phyloP scores from a whole-genome alignment of 2,329 filamentous ascomycete genomes.

The Eurotiales sp. region DNA sequence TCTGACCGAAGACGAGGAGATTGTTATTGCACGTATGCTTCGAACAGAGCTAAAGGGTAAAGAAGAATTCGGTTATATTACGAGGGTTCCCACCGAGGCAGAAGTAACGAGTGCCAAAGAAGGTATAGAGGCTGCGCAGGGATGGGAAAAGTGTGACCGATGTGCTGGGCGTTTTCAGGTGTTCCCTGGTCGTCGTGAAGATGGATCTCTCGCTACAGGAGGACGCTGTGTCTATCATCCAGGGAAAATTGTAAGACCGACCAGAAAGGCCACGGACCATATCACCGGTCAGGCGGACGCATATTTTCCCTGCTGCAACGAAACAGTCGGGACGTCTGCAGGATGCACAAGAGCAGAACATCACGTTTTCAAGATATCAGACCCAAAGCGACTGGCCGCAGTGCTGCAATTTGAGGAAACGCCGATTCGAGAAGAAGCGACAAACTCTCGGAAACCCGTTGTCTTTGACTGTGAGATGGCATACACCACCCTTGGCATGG shows the following conservation, averaged over 20 bases:
- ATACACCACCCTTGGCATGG: constrained; percentile 82
- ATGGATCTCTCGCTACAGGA: constrained; percentile 71
- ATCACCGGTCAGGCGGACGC: constrained; percentile 55
- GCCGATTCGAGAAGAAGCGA: constrained; percentile 44
- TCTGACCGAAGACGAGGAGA: constrained; percentile 64
- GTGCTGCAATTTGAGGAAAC: constrained; percentile 78
- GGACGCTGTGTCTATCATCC: constrained; percentile 80
- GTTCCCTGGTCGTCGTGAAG: constrained; percentile 75
- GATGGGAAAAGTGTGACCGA: constrained; percentile 85
- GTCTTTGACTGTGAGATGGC: constrained; percentile 98
- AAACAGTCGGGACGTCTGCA: constrained; percentile 64
- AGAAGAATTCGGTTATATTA: constrained; percentile 71
- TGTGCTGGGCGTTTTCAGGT: constrained; percentile 85
- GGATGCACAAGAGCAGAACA: constrained; percentile 69
- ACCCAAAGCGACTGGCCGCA: constrained; percentile 70
- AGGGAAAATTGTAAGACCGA: constrained; percentile 63
- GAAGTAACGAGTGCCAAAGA: constrained; percentile 64
- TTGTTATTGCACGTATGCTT: constrained; percentile 60
- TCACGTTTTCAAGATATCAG: constrained; percentile 84
- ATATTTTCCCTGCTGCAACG: constrained; percentile 74
- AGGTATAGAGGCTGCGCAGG: constrained; percentile 63
- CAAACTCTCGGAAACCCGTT: constrained; percentile 48
- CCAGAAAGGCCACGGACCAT: constrained; percentile 50
- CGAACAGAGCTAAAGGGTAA: constrained; percentile 62
- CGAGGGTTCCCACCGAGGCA: constrained; percentile 58